Evolutionary conservation across 495 filamentous ascomycete species (phyloP).

Genomic region (Niebla homalea): DNA sequence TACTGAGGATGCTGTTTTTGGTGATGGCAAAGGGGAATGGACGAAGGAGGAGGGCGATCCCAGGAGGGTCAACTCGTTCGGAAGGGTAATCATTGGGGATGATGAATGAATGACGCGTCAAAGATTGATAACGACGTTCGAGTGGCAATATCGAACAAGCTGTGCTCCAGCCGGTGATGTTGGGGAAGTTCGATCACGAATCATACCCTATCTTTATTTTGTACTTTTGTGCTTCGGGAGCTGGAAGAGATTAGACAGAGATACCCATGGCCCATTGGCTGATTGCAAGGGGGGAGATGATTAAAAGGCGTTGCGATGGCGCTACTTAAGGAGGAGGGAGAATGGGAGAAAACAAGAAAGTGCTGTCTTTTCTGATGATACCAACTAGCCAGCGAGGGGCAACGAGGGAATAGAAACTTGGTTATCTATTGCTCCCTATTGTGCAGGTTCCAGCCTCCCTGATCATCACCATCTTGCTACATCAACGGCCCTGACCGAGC

Average conservation of each 20-base stretch:
- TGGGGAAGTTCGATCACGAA: too few species aligned
- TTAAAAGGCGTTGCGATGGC: not conserved
- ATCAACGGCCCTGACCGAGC: too few species aligned
- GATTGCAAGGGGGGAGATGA: not conserved
- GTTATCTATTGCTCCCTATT: too few species aligned
- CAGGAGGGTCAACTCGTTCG: conserved; percentile 13
- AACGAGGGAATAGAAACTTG: too few species aligned
- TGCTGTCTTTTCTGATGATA: not conserved
- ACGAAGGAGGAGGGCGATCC: conserved; percentile 10
- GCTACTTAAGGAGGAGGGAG: not conserved
- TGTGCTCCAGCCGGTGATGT: too few species aligned
- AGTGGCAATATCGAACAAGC: too few species aligned
- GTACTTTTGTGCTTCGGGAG: not conserved
- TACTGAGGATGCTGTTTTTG: conserved; percentile 37
- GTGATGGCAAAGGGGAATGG: conserved; percentile 14
- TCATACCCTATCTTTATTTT: too few species aligned
- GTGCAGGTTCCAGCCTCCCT: too few species aligned
- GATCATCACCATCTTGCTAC: too few species aligned
- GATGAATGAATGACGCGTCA: conserved; percentile 1
- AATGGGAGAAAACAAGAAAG: not conserved
- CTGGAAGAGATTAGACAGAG: not conserved
- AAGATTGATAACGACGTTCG: too few species aligned
- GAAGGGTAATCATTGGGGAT: conserved; percentile 13
- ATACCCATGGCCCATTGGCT: not conserved
- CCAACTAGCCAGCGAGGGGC: too few species aligned